Percentiles rank a stretch among this genome's conserved stretches.
These are phyloP conservation scores for Trichophyton rubrum DNA, from an alignment of 2,329 filamentous ascomycete species.

Conservation along the genomic window DNA sequence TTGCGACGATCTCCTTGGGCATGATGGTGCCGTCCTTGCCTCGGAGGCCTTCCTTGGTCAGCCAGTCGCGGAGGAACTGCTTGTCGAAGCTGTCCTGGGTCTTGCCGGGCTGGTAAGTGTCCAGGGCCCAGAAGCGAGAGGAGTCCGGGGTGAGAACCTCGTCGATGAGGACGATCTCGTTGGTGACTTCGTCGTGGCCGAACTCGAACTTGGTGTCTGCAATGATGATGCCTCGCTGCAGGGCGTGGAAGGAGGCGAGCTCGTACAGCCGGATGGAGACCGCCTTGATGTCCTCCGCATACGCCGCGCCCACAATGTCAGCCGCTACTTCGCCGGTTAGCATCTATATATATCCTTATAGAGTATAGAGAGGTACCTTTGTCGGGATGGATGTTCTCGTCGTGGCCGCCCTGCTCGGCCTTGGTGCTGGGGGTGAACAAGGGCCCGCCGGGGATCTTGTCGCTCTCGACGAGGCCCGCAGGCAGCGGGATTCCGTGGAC, in stretches of 20 bases:
- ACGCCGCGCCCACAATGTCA: conserved; percentile 51
- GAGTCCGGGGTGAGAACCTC: conserved; percentile 77
- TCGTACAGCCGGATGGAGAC: conserved; percentile 54
- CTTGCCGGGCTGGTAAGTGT: conserved; percentile 57
- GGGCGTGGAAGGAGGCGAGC: conserved; percentile 32
- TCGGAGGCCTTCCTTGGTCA: conserved; percentile 60
- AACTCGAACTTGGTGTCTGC: conserved; percentile 72
- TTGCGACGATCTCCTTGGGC: conserved; percentile 55
- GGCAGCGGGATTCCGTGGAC: conserved; percentile 65
- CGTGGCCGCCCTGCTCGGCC: conserved; percentile 62
- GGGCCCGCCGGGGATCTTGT: conserved; percentile 52
- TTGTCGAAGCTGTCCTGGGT: conserved; percentile 83
- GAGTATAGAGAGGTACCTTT: conserved; percentile 31
- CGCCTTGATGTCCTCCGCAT: conserved; percentile 53
- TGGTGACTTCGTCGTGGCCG: conserved; percentile 51
- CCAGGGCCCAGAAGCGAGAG: conserved; percentile 75
- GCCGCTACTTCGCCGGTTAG: conserved; percentile 26
- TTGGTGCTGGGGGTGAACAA: conserved; percentile 78
- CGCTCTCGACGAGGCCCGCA: conserved; percentile 55
- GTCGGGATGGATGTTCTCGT: conserved; percentile 73
- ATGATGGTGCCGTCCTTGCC: conserved; percentile 61
- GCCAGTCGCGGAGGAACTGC: conserved; percentile 71
- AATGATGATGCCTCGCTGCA: conserved; percentile 55
- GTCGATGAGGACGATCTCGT: conserved; percentile 63
- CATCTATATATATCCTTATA: neutral